A percentile compares a stretch with the other conserved stretches of the same genome.
Conservation (phyloP, 768 basidiomycete species). For the Suillus lakei region DNA sequence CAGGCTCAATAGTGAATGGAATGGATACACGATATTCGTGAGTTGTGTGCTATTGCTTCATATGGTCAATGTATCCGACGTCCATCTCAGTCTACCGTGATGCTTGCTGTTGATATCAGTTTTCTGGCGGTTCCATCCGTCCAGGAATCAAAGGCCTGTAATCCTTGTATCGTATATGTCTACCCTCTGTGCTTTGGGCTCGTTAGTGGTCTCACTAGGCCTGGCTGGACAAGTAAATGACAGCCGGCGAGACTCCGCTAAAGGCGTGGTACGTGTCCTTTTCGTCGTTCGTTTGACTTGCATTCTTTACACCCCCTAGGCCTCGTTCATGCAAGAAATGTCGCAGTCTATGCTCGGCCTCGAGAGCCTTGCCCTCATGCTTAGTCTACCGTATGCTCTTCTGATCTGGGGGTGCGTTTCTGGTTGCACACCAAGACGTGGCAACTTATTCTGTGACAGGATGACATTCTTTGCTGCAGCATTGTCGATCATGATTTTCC, state of each 20-base stretch:
- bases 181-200: slow-evolving; percentile 38
- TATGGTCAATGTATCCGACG: not conserved
- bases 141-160: not conserved
- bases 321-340: slow-evolving; percentile 10
- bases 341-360: slow-evolving; percentile 7
- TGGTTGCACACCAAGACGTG: not conserved
- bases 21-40: slow-evolving; percentile 13
- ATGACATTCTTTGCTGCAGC: slow-evolving; percentile 13
- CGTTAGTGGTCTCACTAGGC: slow-evolving; percentile 39
- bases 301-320: not conserved
- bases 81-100: slow-evolving; percentile 13
- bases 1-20: slow-evolving; percentile 11
- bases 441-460: not conserved
- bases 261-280: slow-evolving; percentile 38
- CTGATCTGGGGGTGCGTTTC: slow-evolving; percentile 30
- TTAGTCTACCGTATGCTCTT: slow-evolving; percentile 37
- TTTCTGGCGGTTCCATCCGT: slow-evolving; percentile 8
- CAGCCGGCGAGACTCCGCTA: slow-evolving; percentile 23
- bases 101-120: slow-evolving; percentile 17
- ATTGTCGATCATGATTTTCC: slow-evolving; percentile 1
- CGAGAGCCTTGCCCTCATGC: slow-evolving; percentile 36
- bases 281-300: not conserved
- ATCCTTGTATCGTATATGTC: slow-evolving; percentile 44
- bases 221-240: slow-evolving; percentile 42
- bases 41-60: not conserved